phyloP scores from a whole-genome alignment of 2,329 filamentous ascomycete genomes.

The Didymella sp. region DNA sequence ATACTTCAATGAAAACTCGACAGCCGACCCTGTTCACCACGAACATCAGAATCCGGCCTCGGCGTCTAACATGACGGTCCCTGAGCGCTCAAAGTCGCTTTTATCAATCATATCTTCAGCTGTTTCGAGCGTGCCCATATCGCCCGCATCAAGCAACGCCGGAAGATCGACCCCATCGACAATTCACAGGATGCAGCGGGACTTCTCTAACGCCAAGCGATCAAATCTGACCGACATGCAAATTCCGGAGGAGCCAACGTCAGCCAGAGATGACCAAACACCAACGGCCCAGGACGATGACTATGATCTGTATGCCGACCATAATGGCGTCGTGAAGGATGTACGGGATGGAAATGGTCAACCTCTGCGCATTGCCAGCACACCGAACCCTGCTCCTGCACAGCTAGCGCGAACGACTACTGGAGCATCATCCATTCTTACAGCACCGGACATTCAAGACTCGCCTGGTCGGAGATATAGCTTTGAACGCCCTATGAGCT shows the following conservation, averaged over 20 bases:
- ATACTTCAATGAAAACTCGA: conserved; percentile 21
- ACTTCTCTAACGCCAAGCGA: conserved; percentile 32
- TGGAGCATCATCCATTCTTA: conserved; percentile 9
- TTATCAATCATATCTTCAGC: conserved; percentile 48
- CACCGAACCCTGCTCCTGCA: conserved; percentile 2
- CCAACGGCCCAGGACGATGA: conserved; percentile 33
- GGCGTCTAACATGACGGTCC: conserved; percentile 24
- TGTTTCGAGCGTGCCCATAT: conserved; percentile 41
- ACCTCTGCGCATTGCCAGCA: conserved; percentile 31
- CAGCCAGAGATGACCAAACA: conserved; percentile 25
- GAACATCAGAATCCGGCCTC: conserved; percentile 25
- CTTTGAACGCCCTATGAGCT: conserved; percentile 48
- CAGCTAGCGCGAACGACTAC: conserved; percentile 16
- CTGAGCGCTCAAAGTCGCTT: conserved; percentile 44
- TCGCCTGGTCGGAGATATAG: conserved; percentile 37
- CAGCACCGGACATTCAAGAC: conserved; percentile 24
- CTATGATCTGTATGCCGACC: conserved; percentile 49
- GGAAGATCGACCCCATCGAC: conserved; percentile 43
- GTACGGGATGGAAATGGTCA: conserved; percentile 40
- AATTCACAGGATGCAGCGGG: conserved; percentile 35
- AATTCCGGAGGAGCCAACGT: conserved; percentile 34
- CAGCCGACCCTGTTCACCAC: conserved; percentile 16
- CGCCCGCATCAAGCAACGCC: conserved; percentile 38
- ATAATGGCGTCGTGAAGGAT: conserved; percentile 48
- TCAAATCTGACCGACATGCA: conserved; percentile 27